Evolutionary conservation across 1,139 yeast genomes (phyloP), one percentile per base, ranked within the genome.

Genomic region (Geotrichum armillariae): DNA sequence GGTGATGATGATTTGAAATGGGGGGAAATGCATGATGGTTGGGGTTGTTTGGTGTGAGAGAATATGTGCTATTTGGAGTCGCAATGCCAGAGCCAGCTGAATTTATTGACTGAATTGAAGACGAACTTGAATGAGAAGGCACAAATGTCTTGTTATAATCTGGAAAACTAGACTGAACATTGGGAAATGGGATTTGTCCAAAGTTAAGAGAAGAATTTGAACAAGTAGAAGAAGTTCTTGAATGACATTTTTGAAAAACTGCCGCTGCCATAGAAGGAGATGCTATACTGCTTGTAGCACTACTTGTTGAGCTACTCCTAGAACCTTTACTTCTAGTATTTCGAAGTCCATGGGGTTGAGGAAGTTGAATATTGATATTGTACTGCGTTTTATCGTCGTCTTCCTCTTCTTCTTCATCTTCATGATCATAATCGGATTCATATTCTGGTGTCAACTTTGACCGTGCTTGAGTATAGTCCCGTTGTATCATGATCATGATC

Each of bases 11-110:
- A 21, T 18, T 35, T 11, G 14, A 20, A 11, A 29, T 17, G 20
- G 43, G 25, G 36, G 43, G 43, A 40, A 40, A 40, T 40, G 43
- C 43, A 40, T 40, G 29, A 25, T 25, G 43, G 9, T 18, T 40
- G 21, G 17, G 27, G 18, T 29, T 27, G 11, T 34, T 9, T 4
- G 29, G 35, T n/a, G 25, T 21, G n/a, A 11, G 35, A 16, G 47
- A 43, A 29, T 27, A 36, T 5, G 47, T 36, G 47, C 47, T 43
- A 20, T 36, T 43, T n/a, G 47, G 47, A 9, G 47, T 43, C 14
- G 41, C 47, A 18, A 36, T 31, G 5, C 40, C 47, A 37, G 47
- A 43, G 4, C 35, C 40, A 9, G 36, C 34, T 1, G 47, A 43
- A 14, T 35, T 43, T 35, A 43, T 37, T 4, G 47, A 36, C 34